Percentiles rank a stretch among this genome's conserved stretches.
phyloP scores from a whole-genome alignment of 345 rosid species.

The Dovyalis caffra region DNA sequence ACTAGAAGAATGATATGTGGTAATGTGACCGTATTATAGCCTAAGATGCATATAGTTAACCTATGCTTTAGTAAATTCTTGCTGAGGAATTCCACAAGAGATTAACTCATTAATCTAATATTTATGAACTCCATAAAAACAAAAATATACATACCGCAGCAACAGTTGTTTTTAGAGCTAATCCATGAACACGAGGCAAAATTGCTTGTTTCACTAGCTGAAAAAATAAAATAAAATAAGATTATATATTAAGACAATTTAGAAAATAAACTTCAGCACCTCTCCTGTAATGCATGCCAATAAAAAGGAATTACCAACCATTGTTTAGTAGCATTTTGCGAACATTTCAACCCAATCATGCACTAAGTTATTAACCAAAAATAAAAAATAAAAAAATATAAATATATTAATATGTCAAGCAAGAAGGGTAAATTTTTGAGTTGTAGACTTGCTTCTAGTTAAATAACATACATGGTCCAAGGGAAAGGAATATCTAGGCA shows the following conservation, averaged over 20 bases:
- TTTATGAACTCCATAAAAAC: not conserved
- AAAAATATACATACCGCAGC: slow-evolving; percentile 71
- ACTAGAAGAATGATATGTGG: not conserved
- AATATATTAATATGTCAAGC: not conserved
- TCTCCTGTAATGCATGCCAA: not conserved
- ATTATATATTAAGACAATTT: not conserved
- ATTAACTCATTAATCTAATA: not conserved
- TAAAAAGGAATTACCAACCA: not conserved
- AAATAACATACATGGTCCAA: not conserved
- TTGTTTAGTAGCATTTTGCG: not conserved
- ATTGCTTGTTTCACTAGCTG: slow-evolving; percentile 90
- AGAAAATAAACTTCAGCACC: not conserved
- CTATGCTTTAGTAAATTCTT: not conserved
- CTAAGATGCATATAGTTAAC: not conserved
- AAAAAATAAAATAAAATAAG: slow-evolving; percentile 13
- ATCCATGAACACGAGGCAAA: slow-evolving; percentile 92
- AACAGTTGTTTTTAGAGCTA: slow-evolving; percentile 95
- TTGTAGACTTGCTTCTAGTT: not conserved
- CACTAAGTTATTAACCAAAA: not conserved
- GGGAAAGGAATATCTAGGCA: not conserved
- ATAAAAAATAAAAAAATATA: no score
- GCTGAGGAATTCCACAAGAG: not conserved
- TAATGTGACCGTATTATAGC: not conserved
- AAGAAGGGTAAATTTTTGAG: not conserved
- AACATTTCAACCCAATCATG: not conserved